These are phyloP conservation scores for Cladosporium oxysporum DNA, from an alignment of 2,329 filamentous ascomycete genomes.

Conservation along the genomic window DNA sequence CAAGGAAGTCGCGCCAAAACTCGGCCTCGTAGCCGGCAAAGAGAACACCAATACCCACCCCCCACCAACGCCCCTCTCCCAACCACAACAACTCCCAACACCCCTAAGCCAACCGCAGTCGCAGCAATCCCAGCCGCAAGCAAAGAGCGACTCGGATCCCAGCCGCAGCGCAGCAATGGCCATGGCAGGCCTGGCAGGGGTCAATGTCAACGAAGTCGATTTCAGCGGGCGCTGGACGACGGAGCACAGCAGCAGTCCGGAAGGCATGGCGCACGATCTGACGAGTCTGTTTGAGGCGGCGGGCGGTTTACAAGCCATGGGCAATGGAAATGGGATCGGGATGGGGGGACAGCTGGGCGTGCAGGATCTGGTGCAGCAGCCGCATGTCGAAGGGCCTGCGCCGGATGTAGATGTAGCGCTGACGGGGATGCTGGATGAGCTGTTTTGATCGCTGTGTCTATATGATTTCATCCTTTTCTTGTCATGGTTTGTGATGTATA, in stretches of 20 bases:
- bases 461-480: not conserved
- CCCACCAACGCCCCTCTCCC: not conserved
- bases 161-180: conserved; percentile 64
- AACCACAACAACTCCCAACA: not conserved
- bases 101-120: not conserved
- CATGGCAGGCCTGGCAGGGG: conserved; percentile 66
- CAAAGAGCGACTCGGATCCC: conserved; percentile 51
- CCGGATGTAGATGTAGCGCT: not conserved
- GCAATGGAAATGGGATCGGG: conserved; percentile 2
- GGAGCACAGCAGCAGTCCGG: conserved; percentile 55
- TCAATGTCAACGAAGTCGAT: conserved; percentile 60
- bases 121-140: not conserved
- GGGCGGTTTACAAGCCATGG: conserved; percentile 48
- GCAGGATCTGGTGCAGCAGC: not conserved
- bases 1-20: conserved; percentile 69
- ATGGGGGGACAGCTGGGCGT: not conserved
- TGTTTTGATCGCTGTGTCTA: not conserved
- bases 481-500: not conserved
- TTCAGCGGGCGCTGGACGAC: conserved; percentile 19
- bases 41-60: not conserved
- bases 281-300: conserved; percentile 66
- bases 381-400: conserved; percentile 1
- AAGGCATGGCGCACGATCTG: conserved; percentile 63
- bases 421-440: conserved; percentile 18
- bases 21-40: conserved; percentile 56